These are phyloP conservation scores for Alternaria atra DNA, from an alignment of 2,329 filamentous ascomycete species.

Conservation along the genomic window DNA sequence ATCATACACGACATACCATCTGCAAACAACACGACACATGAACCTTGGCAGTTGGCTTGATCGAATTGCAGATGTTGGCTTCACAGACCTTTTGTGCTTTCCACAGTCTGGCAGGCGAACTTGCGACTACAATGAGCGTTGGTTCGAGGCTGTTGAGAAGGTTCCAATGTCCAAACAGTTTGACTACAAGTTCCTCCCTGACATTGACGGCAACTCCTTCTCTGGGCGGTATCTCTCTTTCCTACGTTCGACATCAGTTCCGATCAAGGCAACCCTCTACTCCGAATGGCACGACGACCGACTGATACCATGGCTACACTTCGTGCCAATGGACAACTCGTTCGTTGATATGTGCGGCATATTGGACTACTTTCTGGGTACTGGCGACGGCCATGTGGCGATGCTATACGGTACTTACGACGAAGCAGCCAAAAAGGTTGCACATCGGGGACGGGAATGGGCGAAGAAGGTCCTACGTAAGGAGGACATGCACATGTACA, in stretches of 20 bases:
- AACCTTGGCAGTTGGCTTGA: slow-evolving; percentile 53
- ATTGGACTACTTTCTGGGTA: slow-evolving; percentile 76
- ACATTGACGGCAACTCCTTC: slow-evolving; percentile 74
- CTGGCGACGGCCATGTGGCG: slow-evolving; percentile 18
- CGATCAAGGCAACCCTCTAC: slow-evolving; percentile 81
- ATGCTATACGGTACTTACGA: slow-evolving; percentile 57
- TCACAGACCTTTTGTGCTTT: slow-evolving; percentile 57
- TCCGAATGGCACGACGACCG: slow-evolving; percentile 79
- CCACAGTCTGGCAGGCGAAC: slow-evolving; percentile 46
- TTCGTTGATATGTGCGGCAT: slow-evolving; percentile 77
- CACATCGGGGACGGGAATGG: slow-evolving; percentile 72
- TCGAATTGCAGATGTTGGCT: slow-evolving; percentile 53
- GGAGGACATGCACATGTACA: slow-evolving; percentile 79
- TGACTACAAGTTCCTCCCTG: slow-evolving; percentile 72
- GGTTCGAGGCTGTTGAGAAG: slow-evolving; percentile 45
- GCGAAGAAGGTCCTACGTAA: slow-evolving; percentile 71
- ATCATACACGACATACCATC: slow-evolving; percentile 49
- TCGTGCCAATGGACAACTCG: slow-evolving; percentile 80
- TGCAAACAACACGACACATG: slow-evolving; percentile 39
- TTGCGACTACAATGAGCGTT: slow-evolving; percentile 59
- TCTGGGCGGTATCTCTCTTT: slow-evolving; percentile 60
- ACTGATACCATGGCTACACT: slow-evolving; percentile 80
- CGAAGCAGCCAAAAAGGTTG: slow-evolving; percentile 68
- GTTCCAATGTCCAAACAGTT: slow-evolving; percentile 56
- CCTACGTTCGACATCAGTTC: slow-evolving; percentile 72